These are phyloP conservation scores for Cutaneotrichosporon sp. DNA, from an alignment of 1,284 basidiomycete species.

Conservation along the genomic window DNA sequence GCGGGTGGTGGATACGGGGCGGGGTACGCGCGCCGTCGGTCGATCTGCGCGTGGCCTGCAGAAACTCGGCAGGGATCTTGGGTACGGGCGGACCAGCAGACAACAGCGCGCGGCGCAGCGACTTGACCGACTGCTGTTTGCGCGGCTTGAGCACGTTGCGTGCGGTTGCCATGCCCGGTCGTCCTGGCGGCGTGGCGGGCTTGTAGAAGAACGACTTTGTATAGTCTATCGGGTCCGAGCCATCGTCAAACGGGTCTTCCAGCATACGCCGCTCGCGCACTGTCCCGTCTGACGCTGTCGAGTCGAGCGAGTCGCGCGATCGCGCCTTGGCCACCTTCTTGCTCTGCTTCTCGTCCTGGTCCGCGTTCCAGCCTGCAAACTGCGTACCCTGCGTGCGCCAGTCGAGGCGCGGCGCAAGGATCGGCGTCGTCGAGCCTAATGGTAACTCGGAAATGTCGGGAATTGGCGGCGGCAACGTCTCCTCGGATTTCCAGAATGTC, in stretches of 20 bases:
- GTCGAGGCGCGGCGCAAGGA: conserved; percentile 36
- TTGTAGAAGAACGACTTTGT: conserved; percentile 49
- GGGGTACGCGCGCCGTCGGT: conserved; percentile 9
- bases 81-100: conserved; percentile 38
- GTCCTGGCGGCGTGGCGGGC: conserved; percentile 38
- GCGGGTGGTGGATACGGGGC: conserved; percentile 19
- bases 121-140: conserved; percentile 42
- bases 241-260: conserved; percentile 12
- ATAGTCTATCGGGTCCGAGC: conserved; percentile 33
- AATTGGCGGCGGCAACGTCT: neutral
- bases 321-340: too few relatives aligned
- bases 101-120: conserved; percentile 37
- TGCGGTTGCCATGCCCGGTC: neutral
- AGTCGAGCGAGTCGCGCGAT: conserved; percentile 9
- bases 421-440: conserved; percentile 12
- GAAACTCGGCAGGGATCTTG: conserved; percentile 26
- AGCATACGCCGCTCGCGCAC: conserved; percentile 8
- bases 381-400: conserved; percentile 32
- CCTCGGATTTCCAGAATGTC: conserved; percentile 17
- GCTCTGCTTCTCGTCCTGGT: conserved; percentile 2
- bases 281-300: conserved; percentile 8
- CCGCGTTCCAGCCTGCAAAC: conserved; percentile 38
- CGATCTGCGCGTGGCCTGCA: neutral
- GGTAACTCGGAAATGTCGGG: neutral
- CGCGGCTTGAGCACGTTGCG: neutral